These are phyloP conservation scores for Oryza nivara DNA, from an alignment of 176 grass and related monocot species.

Conservation along the genomic window DNA sequence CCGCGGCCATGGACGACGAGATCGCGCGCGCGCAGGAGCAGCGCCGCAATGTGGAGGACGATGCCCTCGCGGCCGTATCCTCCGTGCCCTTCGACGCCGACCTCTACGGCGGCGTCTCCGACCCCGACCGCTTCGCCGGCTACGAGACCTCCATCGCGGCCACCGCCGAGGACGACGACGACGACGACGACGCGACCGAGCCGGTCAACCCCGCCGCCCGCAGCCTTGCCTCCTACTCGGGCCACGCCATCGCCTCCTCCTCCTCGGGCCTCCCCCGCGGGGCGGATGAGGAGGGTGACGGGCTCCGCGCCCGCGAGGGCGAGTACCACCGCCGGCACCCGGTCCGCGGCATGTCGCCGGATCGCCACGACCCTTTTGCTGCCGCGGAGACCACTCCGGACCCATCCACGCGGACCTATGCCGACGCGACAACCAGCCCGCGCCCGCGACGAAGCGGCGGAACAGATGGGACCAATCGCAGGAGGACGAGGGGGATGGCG, in stretches of 20 bases:
- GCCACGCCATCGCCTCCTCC: conserved; percentile 57
- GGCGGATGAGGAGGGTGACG: conserved; percentile 51
- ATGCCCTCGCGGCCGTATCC: conserved; percentile 43
- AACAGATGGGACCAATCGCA: conserved; percentile 97
- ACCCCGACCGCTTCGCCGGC: conserved; percentile 75
- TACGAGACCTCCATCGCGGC: conserved; percentile 91
- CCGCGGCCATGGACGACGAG: too few species aligned
- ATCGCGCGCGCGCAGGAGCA: conserved; percentile 49
- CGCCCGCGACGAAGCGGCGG: conserved; percentile 62
- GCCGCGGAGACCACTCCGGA: conserved; percentile 83
- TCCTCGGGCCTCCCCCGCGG: conserved; percentile 52
- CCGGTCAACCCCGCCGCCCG: conserved; percentile 54
- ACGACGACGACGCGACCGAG: conserved; percentile 53
- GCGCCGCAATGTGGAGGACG: conserved; percentile 65
- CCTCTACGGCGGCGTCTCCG: conserved; percentile 66
- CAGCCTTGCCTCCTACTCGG: conserved; percentile 71
- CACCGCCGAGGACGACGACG: conserved; percentile 23
- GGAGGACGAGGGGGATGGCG: conserved; percentile 29
- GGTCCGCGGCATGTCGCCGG: conserved; percentile 77
- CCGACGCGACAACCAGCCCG: conserved; percentile 64
- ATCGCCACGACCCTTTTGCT: conserved; percentile 85
- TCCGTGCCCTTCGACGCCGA: conserved; percentile 87
- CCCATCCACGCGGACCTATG: conserved; percentile 73
- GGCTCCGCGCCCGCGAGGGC: conserved; percentile 68
- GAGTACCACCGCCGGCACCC: conserved; percentile 78